Base-by-base conservation (phyloP, 768 basidiomycete genomes). In the Leucocoprinus birnbaumii region DNA sequence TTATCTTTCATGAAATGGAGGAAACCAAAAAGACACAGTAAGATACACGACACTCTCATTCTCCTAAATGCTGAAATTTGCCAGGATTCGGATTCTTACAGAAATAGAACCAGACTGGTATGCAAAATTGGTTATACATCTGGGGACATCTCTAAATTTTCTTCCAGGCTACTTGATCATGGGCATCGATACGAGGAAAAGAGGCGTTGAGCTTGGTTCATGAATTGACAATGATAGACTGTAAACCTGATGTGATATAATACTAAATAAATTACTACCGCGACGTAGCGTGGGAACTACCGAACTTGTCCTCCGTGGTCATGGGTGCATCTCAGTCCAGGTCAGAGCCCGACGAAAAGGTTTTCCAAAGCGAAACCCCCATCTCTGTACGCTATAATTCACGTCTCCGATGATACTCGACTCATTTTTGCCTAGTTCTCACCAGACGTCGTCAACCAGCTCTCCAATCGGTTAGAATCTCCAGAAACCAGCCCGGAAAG, bases 41-140 rank as follows among this genome's bases (percentile, higher is more conserved):
- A 63, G 89, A 67, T 3, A 41, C 24, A 35, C 1, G 21, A 35
- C 27, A 11, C n/a, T 35, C 21, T 21, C 5, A n/a, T 7, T 41
- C 19, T 14, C 26, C 22, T 47, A 51, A 53, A 56, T 69, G 50
- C 68, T 48, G 24, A 14, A 14, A 51, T 22, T 13, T 14, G 38
- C 45, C 56, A 93, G 97, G 66, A 97, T 99, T 64, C 84, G 90
- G 21, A 87, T 98, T 59, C 68, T 98, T 31, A 97, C 96, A 1
- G 93, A 95, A 63, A 91, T 98, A 42, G 94, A 98, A 63, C 86
- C 94, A 38, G 95, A 98, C 63, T 98, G 96, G 96, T 87, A 63
- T 27, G 59, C 31, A 31, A 31, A 31, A 51, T 22, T 48, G 41
- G 46, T 53, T 8, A 24, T 35, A 37, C 35, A 43, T 19, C 9